These are phyloP conservation scores for Fusarium tricinctum DNA, from an alignment of 2,329 filamentous ascomycete species.

Conservation along the genomic window DNA sequence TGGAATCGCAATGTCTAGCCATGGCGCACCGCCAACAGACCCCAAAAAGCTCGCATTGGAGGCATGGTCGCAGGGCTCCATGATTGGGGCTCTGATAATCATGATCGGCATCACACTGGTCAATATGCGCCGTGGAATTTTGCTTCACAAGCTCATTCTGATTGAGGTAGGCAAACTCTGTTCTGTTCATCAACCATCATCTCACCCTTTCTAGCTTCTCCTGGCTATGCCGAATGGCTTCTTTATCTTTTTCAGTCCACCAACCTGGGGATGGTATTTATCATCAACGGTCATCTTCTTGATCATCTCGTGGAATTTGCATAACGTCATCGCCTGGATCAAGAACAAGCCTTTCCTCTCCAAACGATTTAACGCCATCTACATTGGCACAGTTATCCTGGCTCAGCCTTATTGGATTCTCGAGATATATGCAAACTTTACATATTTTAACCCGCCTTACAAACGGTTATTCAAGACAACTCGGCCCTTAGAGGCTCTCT, in stretches of 20 bases:
- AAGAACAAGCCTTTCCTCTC: constrained; percentile 73
- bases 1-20: constrained; percentile 4
- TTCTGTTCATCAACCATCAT: background rate
- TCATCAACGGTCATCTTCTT: constrained; percentile 71
- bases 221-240: constrained; percentile 70
- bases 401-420: constrained; percentile 75
- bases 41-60: constrained; percentile 54
- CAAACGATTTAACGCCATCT: constrained; percentile 64
- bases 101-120: constrained; percentile 63
- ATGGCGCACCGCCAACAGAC: constrained; percentile 29
- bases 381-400: constrained; percentile 70
- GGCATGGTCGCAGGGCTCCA: constrained; percentile 63
- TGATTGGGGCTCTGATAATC: constrained; percentile 63
- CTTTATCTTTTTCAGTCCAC: constrained; percentile 67
- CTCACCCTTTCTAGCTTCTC: constrained; percentile 56
- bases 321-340: constrained; percentile 77
- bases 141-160: constrained; percentile 65
- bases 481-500: constrained; percentile 71
- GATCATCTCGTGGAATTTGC: constrained; percentile 73
- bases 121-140: constrained; percentile 63
- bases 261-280: constrained; percentile 74
- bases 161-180: constrained; percentile 56
- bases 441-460: constrained; percentile 70
- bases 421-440: constrained; percentile 75
- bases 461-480: constrained; percentile 67